Evolutionary conservation across 768 basidiomycete genomes (phyloP).

Genomic region (Lactifluus echinatus): DNA sequence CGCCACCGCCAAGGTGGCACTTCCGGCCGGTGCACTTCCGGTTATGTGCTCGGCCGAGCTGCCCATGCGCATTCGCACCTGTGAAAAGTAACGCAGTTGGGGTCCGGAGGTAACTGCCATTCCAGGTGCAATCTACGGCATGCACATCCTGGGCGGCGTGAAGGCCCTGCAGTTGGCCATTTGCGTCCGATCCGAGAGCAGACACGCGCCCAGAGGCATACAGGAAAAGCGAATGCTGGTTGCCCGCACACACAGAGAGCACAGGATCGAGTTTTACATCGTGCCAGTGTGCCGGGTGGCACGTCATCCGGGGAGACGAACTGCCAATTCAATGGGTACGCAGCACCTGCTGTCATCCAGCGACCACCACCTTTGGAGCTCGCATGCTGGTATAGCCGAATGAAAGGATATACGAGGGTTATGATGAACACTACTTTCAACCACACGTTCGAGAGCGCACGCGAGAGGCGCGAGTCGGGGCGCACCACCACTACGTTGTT

Average conservation of each 20-base stretch:
- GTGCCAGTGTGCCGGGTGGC: too few species aligned
- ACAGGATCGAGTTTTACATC: slow-evolving; percentile 20
- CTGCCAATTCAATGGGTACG: too few species aligned
- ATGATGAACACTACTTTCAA: too few species aligned
- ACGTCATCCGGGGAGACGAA: too few species aligned
- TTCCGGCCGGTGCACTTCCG: too few species aligned
- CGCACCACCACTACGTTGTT: too few species aligned
- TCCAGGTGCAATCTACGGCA: slow-evolving; percentile 64
- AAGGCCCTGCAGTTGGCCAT: slow-evolving; percentile 50
- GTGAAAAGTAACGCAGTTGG: slow-evolving; percentile 35
- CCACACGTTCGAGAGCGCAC: too few species aligned
- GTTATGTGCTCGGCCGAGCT: slow-evolving; percentile 47
- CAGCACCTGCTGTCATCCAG: too few species aligned
- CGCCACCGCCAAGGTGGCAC: slow-evolving; percentile 22
- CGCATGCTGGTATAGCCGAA: too few species aligned
- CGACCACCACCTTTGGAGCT: too few species aligned
- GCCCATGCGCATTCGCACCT: slow-evolving; percentile 51
- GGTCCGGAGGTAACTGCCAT: slow-evolving; percentile 51
- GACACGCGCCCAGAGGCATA: slow-evolving; percentile 38
- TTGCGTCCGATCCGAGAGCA: slow-evolving; percentile 62
- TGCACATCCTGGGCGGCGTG: slow-evolving; percentile 23
- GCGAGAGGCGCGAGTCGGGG: too few species aligned
- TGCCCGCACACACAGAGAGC: slow-evolving; percentile 34
- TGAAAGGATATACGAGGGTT: too few species aligned
- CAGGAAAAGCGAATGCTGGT: slow-evolving; percentile 45